phyloP scores from a whole-genome alignment of 805 yeast species.

The Wickerhamiella brachini region DNA sequence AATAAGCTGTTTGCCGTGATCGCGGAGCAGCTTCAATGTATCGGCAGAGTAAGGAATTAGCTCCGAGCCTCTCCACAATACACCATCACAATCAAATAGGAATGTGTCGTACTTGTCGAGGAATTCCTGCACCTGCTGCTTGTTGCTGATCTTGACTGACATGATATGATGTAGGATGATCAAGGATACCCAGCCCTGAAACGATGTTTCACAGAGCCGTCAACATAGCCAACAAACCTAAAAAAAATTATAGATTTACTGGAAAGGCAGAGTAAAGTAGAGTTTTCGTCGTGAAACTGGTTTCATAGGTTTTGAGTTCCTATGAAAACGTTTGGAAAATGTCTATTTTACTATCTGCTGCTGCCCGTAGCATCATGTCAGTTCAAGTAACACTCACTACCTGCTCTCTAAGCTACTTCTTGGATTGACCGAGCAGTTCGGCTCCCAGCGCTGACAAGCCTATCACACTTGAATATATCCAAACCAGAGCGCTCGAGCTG shows the following conservation, averaged over 20 bases:
- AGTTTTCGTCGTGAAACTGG: too few relatives aligned
- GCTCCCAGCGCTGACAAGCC: not conserved
- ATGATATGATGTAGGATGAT: not conserved
- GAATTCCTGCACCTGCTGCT: constrained; percentile 28
- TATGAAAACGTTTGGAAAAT: too few relatives aligned
- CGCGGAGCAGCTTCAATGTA: constrained; percentile 48
- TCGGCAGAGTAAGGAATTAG: constrained; percentile 68
- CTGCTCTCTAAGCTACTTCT: too few relatives aligned
- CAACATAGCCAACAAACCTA: not conserved
- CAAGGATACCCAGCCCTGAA: not conserved
- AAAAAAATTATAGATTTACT: too few relatives aligned
- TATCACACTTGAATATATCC: not conserved
- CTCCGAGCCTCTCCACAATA: constrained; percentile 81
- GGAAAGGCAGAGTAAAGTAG: too few relatives aligned
- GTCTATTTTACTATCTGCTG: too few relatives aligned
- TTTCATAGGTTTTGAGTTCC: too few relatives aligned
- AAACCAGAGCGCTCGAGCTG: not conserved
- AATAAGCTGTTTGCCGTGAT: constrained; percentile 48
- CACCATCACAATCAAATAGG: constrained; percentile 95
- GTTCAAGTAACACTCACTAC: too few relatives aligned
- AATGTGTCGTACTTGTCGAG: constrained; percentile 66
- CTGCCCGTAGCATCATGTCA: too few relatives aligned
- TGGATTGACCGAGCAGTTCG: too few relatives aligned
- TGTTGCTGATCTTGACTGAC: constrained; percentile 13
- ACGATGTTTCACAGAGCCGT: not conserved